A percentile compares a stretch with the other conserved stretches of the same genome.
Conservation (phyloP, 768 basidiomycete genomes). For the Pulveroboletus sp. region DNA sequence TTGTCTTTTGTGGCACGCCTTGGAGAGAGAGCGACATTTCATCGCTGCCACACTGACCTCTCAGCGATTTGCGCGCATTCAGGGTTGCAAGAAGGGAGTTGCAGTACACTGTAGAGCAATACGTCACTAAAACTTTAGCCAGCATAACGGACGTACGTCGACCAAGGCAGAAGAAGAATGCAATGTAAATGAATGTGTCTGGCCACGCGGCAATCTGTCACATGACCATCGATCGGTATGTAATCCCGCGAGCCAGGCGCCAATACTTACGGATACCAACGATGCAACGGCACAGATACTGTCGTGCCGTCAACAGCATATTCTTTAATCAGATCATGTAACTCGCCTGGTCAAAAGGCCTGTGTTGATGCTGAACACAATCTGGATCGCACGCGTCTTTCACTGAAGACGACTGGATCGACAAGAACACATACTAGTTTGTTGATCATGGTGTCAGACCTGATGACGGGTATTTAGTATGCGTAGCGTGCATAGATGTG, state of each 20-base stretch:
- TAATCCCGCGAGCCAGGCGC: not conserved
- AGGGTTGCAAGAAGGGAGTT: conserved; percentile 60
- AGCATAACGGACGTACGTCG: conserved; percentile 39
- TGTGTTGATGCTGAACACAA: conserved; percentile 50
- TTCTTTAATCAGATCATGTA: not conserved
- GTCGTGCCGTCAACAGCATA: not conserved
- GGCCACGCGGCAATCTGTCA: conserved; percentile 46
- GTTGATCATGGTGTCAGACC: conserved; percentile 53
- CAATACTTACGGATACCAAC: conserved; percentile 42
- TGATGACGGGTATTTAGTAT: conserved; percentile 3
- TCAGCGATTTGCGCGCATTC: conserved; percentile 51
- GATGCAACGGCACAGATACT: conserved; percentile 56
- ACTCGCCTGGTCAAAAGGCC: conserved; percentile 28
- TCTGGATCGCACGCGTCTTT: conserved; percentile 24
- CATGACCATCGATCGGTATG: not conserved
- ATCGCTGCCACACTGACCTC: conserved; percentile 23
- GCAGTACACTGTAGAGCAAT: conserved; percentile 43
- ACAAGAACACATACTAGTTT: conserved; percentile 29
- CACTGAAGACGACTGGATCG: not conserved
- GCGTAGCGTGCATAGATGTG: not conserved
- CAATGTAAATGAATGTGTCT: conserved; percentile 55
- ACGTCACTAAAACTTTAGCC: not conserved
- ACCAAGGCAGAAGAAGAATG: conserved; percentile 61
- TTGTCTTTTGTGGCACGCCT: conserved; percentile 24
- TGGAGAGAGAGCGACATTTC: conserved; percentile 32